phyloP scores from a whole-genome alignment of 1,284 basidiomycete species.

The Ceratobasidium papillatum region DNA sequence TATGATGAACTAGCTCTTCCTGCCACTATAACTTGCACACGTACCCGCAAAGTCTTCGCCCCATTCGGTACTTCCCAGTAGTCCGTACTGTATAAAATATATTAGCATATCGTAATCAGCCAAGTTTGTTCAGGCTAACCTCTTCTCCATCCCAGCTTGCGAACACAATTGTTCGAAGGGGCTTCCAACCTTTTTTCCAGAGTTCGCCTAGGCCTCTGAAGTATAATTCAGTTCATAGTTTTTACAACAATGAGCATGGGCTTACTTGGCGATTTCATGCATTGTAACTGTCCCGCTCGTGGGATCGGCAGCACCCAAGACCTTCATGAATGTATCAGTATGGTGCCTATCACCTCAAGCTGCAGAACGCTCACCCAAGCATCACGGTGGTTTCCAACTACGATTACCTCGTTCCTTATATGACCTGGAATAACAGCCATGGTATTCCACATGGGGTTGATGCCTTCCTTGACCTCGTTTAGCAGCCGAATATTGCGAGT shows the following conservation, averaged over 20 bases:
- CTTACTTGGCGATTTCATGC: conserved; percentile 70
- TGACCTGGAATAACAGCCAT: conserved; percentile 92
- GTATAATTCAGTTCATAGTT: background rate
- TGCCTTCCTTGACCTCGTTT: conserved; percentile 79
- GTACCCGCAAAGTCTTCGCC: conserved; percentile 82
- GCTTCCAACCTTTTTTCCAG: conserved; percentile 83
- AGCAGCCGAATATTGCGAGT: conserved; percentile 62
- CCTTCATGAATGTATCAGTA: conserved; percentile 52
- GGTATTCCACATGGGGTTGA: conserved; percentile 85
- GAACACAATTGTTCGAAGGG: conserved; percentile 86
- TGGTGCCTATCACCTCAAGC: background rate
- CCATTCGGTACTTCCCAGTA: conserved; percentile 89
- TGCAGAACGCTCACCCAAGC: conserved; percentile 48
- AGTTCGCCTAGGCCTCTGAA: conserved; percentile 78
- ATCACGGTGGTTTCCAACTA: conserved; percentile 89
- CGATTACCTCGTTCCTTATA: conserved; percentile 83
- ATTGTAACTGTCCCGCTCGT: conserved; percentile 88
- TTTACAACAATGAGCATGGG: background rate
- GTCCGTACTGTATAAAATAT: conserved; percentile 68
- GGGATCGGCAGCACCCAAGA: conserved; percentile 86
- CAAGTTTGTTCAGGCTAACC: conserved; percentile 52
- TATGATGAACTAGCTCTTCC: background rate
- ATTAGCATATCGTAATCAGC: background rate
- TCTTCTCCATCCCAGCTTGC: conserved; percentile 96
- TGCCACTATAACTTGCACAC: background rate